Conservation (phyloP, 768 basidiomycete species). For the Tricholoma terreum region DNA sequence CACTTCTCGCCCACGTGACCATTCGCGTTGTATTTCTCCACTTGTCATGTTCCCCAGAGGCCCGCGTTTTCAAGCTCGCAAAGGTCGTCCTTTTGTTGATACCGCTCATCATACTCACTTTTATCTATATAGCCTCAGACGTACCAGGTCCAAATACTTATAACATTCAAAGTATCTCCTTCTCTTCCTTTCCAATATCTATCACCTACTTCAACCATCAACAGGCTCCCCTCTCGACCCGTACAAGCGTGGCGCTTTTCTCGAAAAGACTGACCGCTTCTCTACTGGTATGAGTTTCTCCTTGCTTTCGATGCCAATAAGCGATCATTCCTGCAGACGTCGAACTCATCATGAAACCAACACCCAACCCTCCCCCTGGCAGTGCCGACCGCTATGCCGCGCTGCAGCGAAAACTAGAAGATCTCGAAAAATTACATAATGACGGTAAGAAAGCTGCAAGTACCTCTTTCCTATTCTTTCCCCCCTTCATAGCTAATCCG, state of each 20-base stretch:
- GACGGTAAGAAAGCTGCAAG: conserved; percentile 67
- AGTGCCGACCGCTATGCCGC: conserved; percentile 47
- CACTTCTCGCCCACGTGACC: too few species aligned
- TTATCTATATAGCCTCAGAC: conserved; percentile 37
- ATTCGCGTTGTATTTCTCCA: too few species aligned
- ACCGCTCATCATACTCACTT: neutral
- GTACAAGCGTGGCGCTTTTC: conserved; percentile 57
- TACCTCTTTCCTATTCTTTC: neutral
- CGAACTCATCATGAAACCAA: conserved; percentile 25
- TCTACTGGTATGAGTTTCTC: conserved; percentile 33
- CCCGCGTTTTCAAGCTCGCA: conserved; percentile 41
- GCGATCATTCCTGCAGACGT: conserved; percentile 23
- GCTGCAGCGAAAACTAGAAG: conserved; percentile 62
- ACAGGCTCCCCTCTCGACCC: conserved; percentile 44
- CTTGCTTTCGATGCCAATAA: neutral
- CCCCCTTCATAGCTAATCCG: neutral
- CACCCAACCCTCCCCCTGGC: conserved; percentile 20
- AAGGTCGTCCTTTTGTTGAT: conserved; percentile 24
- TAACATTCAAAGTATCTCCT: conserved; percentile 34
- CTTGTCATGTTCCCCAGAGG: conserved; percentile 45
- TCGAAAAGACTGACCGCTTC: conserved; percentile 57
- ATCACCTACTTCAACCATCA: neutral
- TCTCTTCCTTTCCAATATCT: neutral
- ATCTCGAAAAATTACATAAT: conserved; percentile 57
- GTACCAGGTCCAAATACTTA: conserved; percentile 54